Conservation (phyloP, 495 filamentous ascomycete species). For the Thermochaetoides thermophila region DNA sequence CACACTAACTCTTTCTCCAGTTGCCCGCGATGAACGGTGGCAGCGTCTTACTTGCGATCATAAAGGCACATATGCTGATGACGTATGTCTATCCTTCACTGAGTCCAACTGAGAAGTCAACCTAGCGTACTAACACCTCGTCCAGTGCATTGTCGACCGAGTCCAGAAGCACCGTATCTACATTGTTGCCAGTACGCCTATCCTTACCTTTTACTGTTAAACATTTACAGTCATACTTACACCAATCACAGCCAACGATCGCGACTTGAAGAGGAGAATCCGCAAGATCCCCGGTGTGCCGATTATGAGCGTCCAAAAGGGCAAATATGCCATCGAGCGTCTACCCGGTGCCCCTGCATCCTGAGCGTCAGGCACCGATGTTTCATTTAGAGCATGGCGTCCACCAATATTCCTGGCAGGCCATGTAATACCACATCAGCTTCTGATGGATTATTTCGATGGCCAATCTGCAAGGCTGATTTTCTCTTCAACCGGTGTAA, state of each 20-base stretch:
- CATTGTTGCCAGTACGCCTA: slow-evolving; percentile 45
- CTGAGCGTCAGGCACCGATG: too few relatives aligned
- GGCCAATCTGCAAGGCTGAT: too few relatives aligned
- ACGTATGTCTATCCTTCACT: slow-evolving; percentile 21
- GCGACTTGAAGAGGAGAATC: slow-evolving; percentile 65
- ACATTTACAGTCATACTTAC: not conserved
- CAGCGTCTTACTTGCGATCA: slow-evolving; percentile 75
- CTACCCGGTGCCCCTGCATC: slow-evolving; percentile 57
- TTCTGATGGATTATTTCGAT: too few relatives aligned
- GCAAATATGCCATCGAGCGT: slow-evolving; percentile 86
- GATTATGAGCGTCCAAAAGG: slow-evolving; percentile 52
- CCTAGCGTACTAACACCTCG: slow-evolving; percentile 1
- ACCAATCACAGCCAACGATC: slow-evolving; percentile 54
- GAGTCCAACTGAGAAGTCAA: not conserved
- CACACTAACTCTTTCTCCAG: slow-evolving; percentile 26
- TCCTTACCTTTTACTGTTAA: not conserved
- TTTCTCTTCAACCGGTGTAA: too few relatives aligned
- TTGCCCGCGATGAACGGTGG: slow-evolving; percentile 81
- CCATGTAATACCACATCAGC: too few relatives aligned
- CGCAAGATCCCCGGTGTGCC: slow-evolving; percentile 52
- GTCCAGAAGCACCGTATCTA: slow-evolving; percentile 66
- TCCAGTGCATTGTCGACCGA: slow-evolving; percentile 66
- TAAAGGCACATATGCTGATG: slow-evolving; percentile 86
- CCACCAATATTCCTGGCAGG: too few relatives aligned
- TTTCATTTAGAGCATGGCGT: too few relatives aligned